Conservation (phyloP, 306 rosid genomes). For the Vigna unguiculata region DNA sequence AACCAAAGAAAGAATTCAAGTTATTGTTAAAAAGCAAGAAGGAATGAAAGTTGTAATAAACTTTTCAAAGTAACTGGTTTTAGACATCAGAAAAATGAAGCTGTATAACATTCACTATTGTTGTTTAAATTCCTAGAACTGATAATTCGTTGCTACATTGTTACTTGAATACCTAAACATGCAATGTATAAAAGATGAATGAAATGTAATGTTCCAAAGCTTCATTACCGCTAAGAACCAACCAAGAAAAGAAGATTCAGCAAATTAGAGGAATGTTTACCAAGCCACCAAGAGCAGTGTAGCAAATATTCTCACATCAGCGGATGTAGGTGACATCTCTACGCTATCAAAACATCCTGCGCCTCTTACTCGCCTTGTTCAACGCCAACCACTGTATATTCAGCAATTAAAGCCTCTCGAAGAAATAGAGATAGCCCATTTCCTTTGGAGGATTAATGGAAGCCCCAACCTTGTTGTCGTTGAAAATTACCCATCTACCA, state of each 20-base stretch:
- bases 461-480: slow-evolving; percentile 90
- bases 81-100: not conserved
- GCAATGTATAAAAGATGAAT: slow-evolving; percentile 14
- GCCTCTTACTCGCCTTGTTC: slow-evolving; percentile 4
- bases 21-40: not conserved
- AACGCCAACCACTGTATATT: not conserved
- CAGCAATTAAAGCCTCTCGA: slow-evolving; percentile 64
- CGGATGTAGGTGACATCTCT: not conserved
- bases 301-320: not conserved
- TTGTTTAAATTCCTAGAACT: slow-evolving; percentile 14
- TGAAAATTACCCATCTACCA: slow-evolving; percentile 94
- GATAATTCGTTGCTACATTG: not conserved
- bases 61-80: not conserved
- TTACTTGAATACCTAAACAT: slow-evolving; percentile 1
- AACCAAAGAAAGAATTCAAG: not conserved
- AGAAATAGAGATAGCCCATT: slow-evolving; percentile 96
- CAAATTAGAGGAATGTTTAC: slow-evolving; percentile 27
- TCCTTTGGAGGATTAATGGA: slow-evolving; percentile 95
- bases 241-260: slow-evolving; percentile 28
- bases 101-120: not conserved
- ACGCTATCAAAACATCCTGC: slow-evolving; percentile 5
- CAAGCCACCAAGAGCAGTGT: slow-evolving; percentile 4
- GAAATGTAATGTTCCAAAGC: slow-evolving; percentile 13
- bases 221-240: slow-evolving; percentile 9
- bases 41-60: no score